Conservation (phyloP, 139 green algal genomes). For the Tetratostichococcus sp. region DNA sequence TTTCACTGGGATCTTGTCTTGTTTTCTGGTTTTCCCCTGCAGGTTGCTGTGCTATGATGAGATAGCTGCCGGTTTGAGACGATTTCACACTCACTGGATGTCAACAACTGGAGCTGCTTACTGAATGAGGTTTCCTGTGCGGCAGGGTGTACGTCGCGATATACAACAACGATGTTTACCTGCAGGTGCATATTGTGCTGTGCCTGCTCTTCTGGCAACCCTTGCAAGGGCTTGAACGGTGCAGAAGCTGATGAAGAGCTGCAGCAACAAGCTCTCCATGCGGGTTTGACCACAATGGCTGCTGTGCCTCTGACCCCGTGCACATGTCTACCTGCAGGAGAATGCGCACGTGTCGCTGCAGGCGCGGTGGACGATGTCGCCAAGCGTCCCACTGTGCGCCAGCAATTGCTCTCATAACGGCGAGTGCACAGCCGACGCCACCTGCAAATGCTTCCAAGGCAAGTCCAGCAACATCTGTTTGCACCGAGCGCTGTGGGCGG, state of each 20-base stretch:
- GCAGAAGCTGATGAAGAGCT: too few relatives aligned
- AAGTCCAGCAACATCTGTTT: too few relatives aligned
- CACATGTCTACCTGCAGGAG: constrained; percentile 28
- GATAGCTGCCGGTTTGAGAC: too few relatives aligned
- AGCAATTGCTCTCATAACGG: constrained; percentile 16
- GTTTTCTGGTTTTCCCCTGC: not conserved
- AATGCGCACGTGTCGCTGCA: not conserved
- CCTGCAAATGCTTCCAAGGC: not conserved
- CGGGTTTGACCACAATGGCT: too few relatives aligned
- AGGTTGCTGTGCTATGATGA: not conserved
- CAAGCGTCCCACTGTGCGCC: constrained; percentile 11
- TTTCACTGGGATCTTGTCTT: not conserved
- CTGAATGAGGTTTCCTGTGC: too few relatives aligned
- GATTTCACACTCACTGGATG: too few relatives aligned
- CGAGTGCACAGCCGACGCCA: not conserved
- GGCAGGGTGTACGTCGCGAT: constrained; percentile 25
- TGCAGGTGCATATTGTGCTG: constrained; percentile 25
- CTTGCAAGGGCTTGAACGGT: too few relatives aligned
- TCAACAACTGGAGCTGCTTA: too few relatives aligned
- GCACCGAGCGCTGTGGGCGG: not conserved
- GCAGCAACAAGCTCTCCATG: too few relatives aligned
- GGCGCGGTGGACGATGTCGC: not conserved
- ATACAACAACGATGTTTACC: constrained; percentile 38
- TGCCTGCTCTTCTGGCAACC: too few relatives aligned
- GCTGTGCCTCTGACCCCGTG: too few relatives aligned